These are phyloP conservation scores for Aspergillus caelatus DNA, from an alignment of 2,329 filamentous ascomycete genomes.

Conservation along the genomic window DNA sequence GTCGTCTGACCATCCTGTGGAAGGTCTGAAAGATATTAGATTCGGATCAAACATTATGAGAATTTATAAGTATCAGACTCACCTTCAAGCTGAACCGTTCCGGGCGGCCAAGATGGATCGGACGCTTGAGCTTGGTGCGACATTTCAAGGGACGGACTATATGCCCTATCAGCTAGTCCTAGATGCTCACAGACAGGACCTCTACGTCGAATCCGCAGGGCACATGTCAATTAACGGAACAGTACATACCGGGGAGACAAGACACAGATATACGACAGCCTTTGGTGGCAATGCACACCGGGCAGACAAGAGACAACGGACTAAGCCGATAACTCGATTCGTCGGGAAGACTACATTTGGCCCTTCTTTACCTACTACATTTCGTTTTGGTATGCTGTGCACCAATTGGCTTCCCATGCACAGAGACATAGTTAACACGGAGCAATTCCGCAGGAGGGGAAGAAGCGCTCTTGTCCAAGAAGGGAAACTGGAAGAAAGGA, in stretches of 20 bases:
- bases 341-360: neutral
- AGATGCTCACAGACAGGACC: neutral
- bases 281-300: neutral
- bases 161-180: neutral
- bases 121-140: neutral
- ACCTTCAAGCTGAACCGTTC: neutral
- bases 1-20: neutral
- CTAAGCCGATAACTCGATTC: neutral
- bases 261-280: neutral
- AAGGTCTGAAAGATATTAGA: neutral
- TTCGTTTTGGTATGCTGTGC: neutral
- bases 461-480: neutral
- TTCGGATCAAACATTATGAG: neutral
- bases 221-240: neutral
- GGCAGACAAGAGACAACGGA: neutral
- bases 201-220: neutral
- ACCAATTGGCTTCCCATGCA: neutral
- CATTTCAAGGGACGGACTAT: neutral
- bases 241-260: neutral
- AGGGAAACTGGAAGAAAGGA: neutral
- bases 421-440: neutral
- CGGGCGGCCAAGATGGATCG: neutral
- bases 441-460: neutral
- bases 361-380: neutral
- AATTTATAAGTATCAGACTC: rapidly evolving